A percentile compares a stretch with the other conserved stretches of the same genome.
These are phyloP conservation scores for Cenococcum geophilum DNA, from an alignment of 495 filamentous ascomycete species.

Conservation along the genomic window DNA sequence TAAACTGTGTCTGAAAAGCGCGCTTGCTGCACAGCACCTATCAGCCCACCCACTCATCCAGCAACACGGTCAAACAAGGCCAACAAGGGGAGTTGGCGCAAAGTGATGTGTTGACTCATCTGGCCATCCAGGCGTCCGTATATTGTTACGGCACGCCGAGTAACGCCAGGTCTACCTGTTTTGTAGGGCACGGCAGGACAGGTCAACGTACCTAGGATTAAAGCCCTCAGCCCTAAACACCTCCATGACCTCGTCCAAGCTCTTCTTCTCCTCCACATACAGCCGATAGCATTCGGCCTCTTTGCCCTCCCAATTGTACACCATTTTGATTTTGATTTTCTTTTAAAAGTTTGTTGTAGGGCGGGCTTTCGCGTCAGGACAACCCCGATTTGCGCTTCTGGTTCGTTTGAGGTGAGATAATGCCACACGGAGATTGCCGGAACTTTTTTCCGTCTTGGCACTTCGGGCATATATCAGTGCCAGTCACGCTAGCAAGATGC, in stretches of 20 bases:
- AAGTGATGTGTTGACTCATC: neutral
- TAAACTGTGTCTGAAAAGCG: slow-evolving; percentile 66
- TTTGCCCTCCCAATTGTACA: slow-evolving; percentile 70
- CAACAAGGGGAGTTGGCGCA: slow-evolving; percentile 18
- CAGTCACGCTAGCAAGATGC: too few species aligned
- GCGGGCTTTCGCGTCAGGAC: neutral
- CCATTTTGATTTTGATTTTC: slow-evolving; percentile 44
- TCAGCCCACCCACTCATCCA: slow-evolving; percentile 4
- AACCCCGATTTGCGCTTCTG: neutral
- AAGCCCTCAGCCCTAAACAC: slow-evolving; percentile 23
- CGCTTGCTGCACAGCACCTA: slow-evolving; percentile 51
- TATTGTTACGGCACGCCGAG: neutral
- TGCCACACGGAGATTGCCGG: too few species aligned
- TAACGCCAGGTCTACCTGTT: slow-evolving; percentile 5
- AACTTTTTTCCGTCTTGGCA: too few species aligned
- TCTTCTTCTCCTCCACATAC: slow-evolving; percentile 67
- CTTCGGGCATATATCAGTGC: too few species aligned
- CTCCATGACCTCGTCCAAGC: slow-evolving; percentile 46
- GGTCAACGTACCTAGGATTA: slow-evolving; percentile 28
- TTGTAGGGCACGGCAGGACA: slow-evolving; percentile 2
- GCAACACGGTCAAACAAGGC: neutral
- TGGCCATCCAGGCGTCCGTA: neutral
- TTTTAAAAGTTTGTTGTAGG: neutral
- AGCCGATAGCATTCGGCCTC: slow-evolving; percentile 61
- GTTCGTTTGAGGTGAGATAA: neutral